Evolutionary conservation across 2,329 filamentous ascomycete species (phyloP), one percentile per base, ranked within the genome.

Genomic region (Hirsutella rhossiliensis): DNA sequence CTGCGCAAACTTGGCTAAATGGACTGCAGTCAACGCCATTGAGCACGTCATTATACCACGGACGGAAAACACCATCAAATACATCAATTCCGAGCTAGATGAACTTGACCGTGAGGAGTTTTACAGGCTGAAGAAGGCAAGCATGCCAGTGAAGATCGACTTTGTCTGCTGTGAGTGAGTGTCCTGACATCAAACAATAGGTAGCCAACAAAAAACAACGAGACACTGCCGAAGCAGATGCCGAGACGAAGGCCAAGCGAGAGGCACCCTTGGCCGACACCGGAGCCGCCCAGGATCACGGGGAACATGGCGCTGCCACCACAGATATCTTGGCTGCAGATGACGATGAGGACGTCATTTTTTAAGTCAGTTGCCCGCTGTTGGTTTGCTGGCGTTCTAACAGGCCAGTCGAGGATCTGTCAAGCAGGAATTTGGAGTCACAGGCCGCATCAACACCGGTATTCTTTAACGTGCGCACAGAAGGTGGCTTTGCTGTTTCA

Each of bases 11-110:
- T 19, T 28, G 27, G 49, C 46, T 47, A 38, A 50, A 15, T 11
- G 43, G 50, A 39, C 46, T 29, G 18, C 19, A 86, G 90, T 97
- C 17, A 96, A 96, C 60, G 90, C 90, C 45, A 96, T 97, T 57
- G 86, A 92, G 65, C 85, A 94, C 63, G 87, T 98, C 55, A 97
- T 98, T 54, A 98, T 98, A 56, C 92, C 92, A 12, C 78, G 92
- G 52, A 98, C 92, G 13, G 92, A 98, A 63, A 98, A 97, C 59
- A 98, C 92, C n/a, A 98, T 98, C 71, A 96, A 95, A 68, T 98
- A 97, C 60, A 97, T 97, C 74, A 97, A 97, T 68, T 95, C 90
- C 1, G 92, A 98, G 63, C 77, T 98, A 15, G 92, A 98, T 60
- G 92, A 98, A 67, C 73, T 98, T 42, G 94, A 97, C 66, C 80